Evolutionary conservation across 2,329 filamentous ascomycete genomes (phyloP).

Genomic region (Neopestalotiopsis sp.): DNA sequence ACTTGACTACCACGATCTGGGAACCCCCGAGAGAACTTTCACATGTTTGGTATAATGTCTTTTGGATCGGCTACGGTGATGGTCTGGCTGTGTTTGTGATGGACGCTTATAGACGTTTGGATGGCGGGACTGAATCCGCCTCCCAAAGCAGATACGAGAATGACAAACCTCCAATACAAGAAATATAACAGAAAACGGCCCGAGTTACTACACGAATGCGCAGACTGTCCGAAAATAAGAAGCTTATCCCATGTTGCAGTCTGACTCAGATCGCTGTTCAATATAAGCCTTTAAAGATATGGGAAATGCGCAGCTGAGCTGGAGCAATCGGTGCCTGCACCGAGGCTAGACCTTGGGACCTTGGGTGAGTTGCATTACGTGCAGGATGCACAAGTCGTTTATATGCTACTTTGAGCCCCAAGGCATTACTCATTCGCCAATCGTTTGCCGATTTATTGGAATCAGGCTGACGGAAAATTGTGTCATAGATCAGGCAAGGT

Average conservation of each 20-base stretch:
- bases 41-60: neutral
- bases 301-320: neutral
- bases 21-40: neutral
- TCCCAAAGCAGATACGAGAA: neutral
- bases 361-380: neutral
- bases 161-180: neutral
- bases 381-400: neutral
- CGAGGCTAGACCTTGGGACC: neutral
- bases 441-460: too few relatives aligned
- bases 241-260: neutral
- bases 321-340: neutral
- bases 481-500: too few relatives aligned
- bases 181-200: neutral
- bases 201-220: neutral
- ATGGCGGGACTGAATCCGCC: neutral
- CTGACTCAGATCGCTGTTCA: neutral
- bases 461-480: too few relatives aligned
- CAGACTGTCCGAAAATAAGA: neutral
- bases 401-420: neutral
- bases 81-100: neutral
- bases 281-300: neutral
- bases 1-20: neutral
- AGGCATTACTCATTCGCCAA: too few relatives aligned
- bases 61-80: neutral
- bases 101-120: neutral